Evolutionary conservation across 2,329 filamentous ascomycete species (phyloP), one percentile per base, ranked within the genome.

Genomic region (Bertia moriformis): DNA sequence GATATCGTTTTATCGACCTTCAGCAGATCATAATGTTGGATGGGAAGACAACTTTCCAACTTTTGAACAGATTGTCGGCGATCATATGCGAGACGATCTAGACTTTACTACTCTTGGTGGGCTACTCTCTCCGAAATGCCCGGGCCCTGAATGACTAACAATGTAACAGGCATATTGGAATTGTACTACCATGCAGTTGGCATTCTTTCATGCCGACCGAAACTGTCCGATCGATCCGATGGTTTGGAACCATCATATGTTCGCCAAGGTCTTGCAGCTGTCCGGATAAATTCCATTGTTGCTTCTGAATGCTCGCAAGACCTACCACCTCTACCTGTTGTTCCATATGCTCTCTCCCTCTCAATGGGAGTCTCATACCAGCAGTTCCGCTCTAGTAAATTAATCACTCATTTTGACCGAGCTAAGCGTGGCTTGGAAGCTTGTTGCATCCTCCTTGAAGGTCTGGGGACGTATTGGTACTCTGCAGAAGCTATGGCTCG

Each of bases 291-390:
- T 33, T 66, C 67, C 38, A 63, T 66, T 17, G 60, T 69, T 18
- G 60, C 60, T 12, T 56, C 60, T 19, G 61, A 67, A 48, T 57
- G 61, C 14, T 56, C 61, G 4, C 52, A 60, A 20, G 48, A 58
- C 12, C 54, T 74, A 1, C 61, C 69, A 18, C 67, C 68, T 1
- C 52, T 73, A 3, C 70, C 71, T 2, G 58, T 73, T 4, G 59
- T 73, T 13, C 68, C 70, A 3, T 75, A 73, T 45, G 65, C 69
- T 3, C 58, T 73, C 14, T 63, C 67, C 1, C 56, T 75, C 4
- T 67, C 69, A 3, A 59, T 73, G 43, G 66, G 66, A 2, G 69
- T 73, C 1, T 66, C 69, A 2, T 74, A 75, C 46, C 66, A 70
- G 14, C 66, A 72, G 41, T 63, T 71, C 35, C 67, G 71, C 18